Evolutionary conservation across 305 asterid species (phyloP), one percentile per base, ranked within the genome.

Genomic region (Fraxinus latifolia): DNA sequence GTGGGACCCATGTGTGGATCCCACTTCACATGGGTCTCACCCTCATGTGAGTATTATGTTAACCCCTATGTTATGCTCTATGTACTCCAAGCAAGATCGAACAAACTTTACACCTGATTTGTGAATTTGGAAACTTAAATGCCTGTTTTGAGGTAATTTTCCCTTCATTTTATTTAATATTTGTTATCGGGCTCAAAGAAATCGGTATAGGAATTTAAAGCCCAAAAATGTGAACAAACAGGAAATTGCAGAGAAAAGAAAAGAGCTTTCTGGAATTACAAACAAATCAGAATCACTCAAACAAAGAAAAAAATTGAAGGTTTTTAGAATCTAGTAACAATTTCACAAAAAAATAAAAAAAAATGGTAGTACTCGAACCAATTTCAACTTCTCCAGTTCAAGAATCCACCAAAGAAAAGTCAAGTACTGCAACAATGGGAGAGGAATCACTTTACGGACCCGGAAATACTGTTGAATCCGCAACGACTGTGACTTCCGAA

Each of bases 311-410:
- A 58, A 80, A 25, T 50, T 7, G 23, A 67, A 80, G 74, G 83
- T 2, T 67, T 7, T 80, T 74, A 11, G 47, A 27, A 50, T 78
- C 29, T 32, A 29, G 9, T 44, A 75, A 55, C 1, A 82, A 62
- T 21, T 23, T 14, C 14, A 44, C 55, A 2, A 44, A 44, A 62
- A 76, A 83, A 1, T 1, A 6, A 36, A 34, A 0, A 81, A 44
- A 47, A 72, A 93, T 94, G 98, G 97, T 92, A 87, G 89, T 89
- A 87, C 90, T 94, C 84, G 93, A 93, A 72, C 90, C 86, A 9
- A 86, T 37, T 4, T 70, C 67, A 37, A 36, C 31, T n/a, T 14
- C 73, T 65, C 37, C 34, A 67, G 74, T 67, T 27, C 74, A 89
- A 55, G 89, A 85, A 81, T 25, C 85, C 60, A 17, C 88, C 33